These are phyloP conservation scores for Hanseniaspora thailandica DNA, from an alignment of 805 yeast species.

Conservation along the genomic window DNA sequence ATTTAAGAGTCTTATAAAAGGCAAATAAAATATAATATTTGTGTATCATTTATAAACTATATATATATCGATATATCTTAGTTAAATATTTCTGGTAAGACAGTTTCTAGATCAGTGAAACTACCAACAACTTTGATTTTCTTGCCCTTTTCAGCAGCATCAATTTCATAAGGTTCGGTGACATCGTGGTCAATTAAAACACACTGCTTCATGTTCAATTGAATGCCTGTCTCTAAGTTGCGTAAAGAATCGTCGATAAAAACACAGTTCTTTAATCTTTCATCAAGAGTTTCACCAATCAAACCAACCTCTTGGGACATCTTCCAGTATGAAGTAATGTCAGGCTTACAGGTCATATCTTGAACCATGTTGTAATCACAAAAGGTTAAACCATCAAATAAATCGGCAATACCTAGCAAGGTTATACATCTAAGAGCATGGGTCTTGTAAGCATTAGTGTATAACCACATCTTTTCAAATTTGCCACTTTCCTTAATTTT, in stretches of 20 bases:
- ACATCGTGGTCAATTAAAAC: conserved; percentile 61
- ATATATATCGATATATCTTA: no score
- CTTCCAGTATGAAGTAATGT: conserved; percentile 49
- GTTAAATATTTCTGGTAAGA: not conserved
- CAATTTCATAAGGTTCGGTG: conserved; percentile 23
- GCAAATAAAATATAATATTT: no score
- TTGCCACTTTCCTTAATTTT: conserved; percentile 35
- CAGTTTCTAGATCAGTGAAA: conserved; percentile 5
- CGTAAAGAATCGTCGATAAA: conserved; percentile 81
- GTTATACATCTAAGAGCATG: conserved; percentile 76
- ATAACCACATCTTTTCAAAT: conserved; percentile 72
- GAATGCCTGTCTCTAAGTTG: conserved; percentile 63
- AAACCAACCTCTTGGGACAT: conserved; percentile 50
- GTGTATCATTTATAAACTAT: not conserved
- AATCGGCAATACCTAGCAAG: conserved; percentile 77
- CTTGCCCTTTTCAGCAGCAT: conserved; percentile 2
- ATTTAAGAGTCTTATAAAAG: no score
- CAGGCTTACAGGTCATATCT: conserved; percentile 82
- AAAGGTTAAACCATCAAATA: conserved; percentile 86
- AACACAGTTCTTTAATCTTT: conserved; percentile 41
- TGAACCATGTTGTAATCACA: conserved; percentile 65
- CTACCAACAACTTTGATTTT: conserved; percentile 8
- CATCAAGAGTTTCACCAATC: conserved; percentile 28
- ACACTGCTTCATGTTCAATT: conserved; percentile 60
- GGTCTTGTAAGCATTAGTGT: conserved; percentile 86